phyloP scores from a whole-genome alignment of 495 filamentous ascomycete species.

The Neurospora sp. region DNA sequence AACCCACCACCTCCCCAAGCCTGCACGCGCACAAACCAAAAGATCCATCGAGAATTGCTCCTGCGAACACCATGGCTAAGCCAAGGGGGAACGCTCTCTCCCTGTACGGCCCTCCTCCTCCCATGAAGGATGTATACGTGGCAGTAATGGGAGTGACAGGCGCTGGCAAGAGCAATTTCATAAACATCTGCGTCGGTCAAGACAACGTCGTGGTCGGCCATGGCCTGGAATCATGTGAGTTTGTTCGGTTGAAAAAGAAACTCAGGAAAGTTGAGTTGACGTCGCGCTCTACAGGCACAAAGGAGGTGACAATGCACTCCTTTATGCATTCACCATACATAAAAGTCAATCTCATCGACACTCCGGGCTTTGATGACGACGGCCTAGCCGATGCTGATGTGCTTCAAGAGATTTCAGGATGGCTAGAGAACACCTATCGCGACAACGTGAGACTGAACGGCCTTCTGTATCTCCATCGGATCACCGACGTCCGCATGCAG shows the following conservation, averaged over 20 bases:
- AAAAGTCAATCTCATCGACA: conserved; percentile 23
- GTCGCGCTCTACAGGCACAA: conserved; percentile 2
- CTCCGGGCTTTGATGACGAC: conserved; percentile 34
- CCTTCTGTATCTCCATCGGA: conserved; percentile 38
- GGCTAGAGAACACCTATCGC: conserved; percentile 9
- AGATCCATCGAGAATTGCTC: too few relatives aligned
- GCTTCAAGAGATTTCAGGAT: conserved; percentile 22
- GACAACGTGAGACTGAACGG: conserved; percentile 8
- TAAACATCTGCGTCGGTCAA: conserved; percentile 17
- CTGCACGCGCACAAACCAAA: too few relatives aligned
- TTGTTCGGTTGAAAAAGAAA: too few relatives aligned
- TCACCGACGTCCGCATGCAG: conserved; percentile 26
- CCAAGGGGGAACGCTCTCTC: too few relatives aligned
- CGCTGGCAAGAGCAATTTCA: conserved; percentile 30
- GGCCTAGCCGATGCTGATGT: conserved; percentile 24
- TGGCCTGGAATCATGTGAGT: conserved; percentile 16
- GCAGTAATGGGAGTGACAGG: conserved; percentile 36
- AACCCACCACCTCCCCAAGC: too few relatives aligned
- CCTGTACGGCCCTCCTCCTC: too few relatives aligned
- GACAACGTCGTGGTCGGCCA: conserved; percentile 14
- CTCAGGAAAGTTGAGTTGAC: background rate
- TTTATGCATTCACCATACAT: background rate
- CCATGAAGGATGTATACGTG: conserved; percentile 1
- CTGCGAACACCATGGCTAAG: too few relatives aligned
- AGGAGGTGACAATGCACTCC: background rate